A percentile compares a stretch with the other conserved stretches of the same genome.
phyloP scores from a whole-genome alignment of 176 grass and related monocot genomes.

The Carex myosuroides region DNA sequence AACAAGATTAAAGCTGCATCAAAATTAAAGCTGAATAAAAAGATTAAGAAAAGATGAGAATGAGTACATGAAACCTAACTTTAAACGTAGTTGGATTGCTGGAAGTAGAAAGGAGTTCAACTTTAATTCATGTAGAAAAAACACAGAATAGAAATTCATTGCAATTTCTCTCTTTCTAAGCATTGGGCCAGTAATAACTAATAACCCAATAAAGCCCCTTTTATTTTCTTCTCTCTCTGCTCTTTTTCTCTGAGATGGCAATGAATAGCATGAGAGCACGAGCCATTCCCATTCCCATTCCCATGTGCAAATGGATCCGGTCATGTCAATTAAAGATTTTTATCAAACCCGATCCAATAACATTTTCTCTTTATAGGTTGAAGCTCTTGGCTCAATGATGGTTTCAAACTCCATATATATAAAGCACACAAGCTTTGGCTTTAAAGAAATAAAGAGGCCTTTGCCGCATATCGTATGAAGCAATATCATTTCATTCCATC shows the following conservation, averaged over 20 bases:
- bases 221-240: not conserved
- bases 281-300: not conserved
- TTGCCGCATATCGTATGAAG: not conserved
- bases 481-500: slow-evolving; percentile 50
- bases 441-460: slow-evolving; percentile 24
- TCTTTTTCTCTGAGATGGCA: slow-evolving; percentile 23
- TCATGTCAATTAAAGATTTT: not conserved
- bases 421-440: slow-evolving; percentile 41
- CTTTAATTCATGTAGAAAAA: slow-evolving; percentile 20
- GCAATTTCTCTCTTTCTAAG: slow-evolving; percentile 16
- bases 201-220: slow-evolving; percentile 6
- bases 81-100: not conserved
- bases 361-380: not conserved
- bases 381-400: slow-evolving; percentile 39
- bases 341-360: not conserved
- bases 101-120: slow-evolving; percentile 21
- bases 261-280: slow-evolving; percentile 52
- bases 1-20: slow-evolving; percentile 12
- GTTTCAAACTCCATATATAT: slow-evolving; percentile 27
- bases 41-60: slow-evolving; percentile 17
- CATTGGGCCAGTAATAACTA: not conserved
- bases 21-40: slow-evolving; percentile 13
- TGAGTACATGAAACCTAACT: slow-evolving; percentile 6
- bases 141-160: slow-evolving; percentile 10
- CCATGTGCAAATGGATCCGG: slow-evolving; percentile 6